These are phyloP conservation scores for Tylopilus rubrobrunneus DNA, from an alignment of 768 basidiomycete species.

Conservation along the genomic window DNA sequence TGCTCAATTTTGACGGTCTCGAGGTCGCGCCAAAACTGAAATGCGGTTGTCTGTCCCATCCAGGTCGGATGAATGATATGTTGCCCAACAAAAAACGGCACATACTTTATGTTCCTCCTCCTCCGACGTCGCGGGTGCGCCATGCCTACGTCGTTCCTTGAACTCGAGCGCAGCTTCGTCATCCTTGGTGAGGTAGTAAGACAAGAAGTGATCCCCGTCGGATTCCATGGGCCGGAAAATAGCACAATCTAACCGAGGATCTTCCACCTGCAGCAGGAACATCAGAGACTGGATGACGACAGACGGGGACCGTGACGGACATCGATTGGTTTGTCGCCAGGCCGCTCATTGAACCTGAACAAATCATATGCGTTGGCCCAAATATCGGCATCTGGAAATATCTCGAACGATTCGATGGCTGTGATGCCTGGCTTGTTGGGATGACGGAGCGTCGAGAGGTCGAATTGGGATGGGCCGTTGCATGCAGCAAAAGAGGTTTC, in stretches of 20 bases:
- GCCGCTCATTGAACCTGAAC: constrained; percentile 79
- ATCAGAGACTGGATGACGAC: not conserved
- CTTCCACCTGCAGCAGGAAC: constrained; percentile 49
- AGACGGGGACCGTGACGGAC: constrained; percentile 36
- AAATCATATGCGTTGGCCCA: constrained; percentile 91
- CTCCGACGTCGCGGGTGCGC: constrained; percentile 43
- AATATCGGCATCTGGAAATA: constrained; percentile 79
- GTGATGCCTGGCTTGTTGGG: constrained; percentile 74
- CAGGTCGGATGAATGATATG: not conserved
- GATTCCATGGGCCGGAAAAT: constrained; percentile 85
- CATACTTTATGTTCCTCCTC: constrained; percentile 54
- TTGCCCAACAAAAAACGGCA: not conserved
- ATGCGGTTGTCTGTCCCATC: constrained; percentile 54
- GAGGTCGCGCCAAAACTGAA: constrained; percentile 79
- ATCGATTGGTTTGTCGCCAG: constrained; percentile 71
- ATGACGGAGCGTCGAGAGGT: constrained; percentile 59
- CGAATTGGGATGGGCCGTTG: constrained; percentile 52
- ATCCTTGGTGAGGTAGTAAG: constrained; percentile 77
- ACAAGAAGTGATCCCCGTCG: constrained; percentile 83
- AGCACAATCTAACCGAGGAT: constrained; percentile 80
- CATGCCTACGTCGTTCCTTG: constrained; percentile 50
- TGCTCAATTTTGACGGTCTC: constrained; percentile 85
- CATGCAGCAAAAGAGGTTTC: constrained; percentile 67
- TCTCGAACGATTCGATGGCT: constrained; percentile 77
- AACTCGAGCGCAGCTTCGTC: constrained; percentile 65